Base-by-base conservation (phyloP, 202 grass and related monocot species). In the Miscanthus sacchariflorus region DNA sequence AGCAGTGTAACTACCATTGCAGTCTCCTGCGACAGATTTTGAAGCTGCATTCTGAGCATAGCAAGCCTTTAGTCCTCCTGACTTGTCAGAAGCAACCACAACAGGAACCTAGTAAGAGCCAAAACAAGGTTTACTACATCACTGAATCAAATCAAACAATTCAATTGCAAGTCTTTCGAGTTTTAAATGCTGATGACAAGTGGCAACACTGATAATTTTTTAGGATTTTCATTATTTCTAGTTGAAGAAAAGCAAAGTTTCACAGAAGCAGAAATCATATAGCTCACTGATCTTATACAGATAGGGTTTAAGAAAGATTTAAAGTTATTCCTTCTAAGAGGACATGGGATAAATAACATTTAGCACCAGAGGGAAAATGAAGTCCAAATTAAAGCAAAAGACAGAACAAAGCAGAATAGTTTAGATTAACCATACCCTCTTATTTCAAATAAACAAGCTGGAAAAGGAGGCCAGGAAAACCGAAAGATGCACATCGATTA, bases 61-160 rank as follows among this genome's bases (percentile, higher is more conserved):
- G 69, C 44, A 48, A 83, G 61, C 69, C 74, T 80, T 88, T 83
- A 52, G 25, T 33, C 79, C 86, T 33, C 83, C 78, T 54, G 89
- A 79, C 63, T 80, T 83, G 61, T 81, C 17, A 76, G 78, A 91
- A 80, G 27, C 19, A 71, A 56, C 86, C 64, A 72, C 56, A 81
- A 39, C 72, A 66, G 43, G 79, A 89, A 66, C 92, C 86, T 91
- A 76, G 46, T 58, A 88, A 81, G 42, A 93, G 70, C 9, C 36
- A 10, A 81, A 74, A 77, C 18, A 68, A 85, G 58, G 76, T 86
- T 79, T 73, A 83, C 49, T 52, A 23, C 8, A 48, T 69, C n/a
- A 82, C 54, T 74, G 39, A 7, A 56, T 68, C 64, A 83, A 64
- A 89, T 69, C 24, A 14, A 14, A 49, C 38, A 38, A 75, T 25